Conservation (phyloP, 352 stramenopile species). For the Pythium phragmiticola region DNA sequence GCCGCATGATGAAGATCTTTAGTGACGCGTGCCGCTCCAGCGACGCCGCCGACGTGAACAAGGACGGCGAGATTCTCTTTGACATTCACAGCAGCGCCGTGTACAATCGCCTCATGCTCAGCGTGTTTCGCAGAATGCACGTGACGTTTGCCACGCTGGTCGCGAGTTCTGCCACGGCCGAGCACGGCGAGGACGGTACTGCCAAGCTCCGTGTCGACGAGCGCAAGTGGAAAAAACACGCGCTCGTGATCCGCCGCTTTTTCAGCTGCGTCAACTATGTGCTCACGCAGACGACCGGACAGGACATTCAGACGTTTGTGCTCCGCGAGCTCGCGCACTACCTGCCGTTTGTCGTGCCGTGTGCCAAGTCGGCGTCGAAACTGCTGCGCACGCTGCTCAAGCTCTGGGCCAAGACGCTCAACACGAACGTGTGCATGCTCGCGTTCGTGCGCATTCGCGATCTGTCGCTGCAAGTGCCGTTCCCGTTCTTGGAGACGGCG, state of each 20-base stretch:
- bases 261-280: conserved; percentile 92
- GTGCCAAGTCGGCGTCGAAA: conserved; percentile 57
- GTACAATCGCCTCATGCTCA: conserved; percentile 96
- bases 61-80: conserved; percentile 83
- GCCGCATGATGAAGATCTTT: conserved; percentile 93
- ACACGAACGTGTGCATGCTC: conserved; percentile 86
- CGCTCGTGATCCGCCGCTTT: conserved; percentile 89
- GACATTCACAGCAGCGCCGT: conserved; percentile 92
- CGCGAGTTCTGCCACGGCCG: conserved; percentile 11
- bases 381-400: conserved; percentile 85
- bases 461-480: conserved; percentile 92
- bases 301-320: conserved; percentile 83
- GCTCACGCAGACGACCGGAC: conserved; percentile 81
- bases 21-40: conserved; percentile 93
- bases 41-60: conserved; percentile 73
- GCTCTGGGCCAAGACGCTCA: conserved; percentile 83
- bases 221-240: conserved; percentile 78
- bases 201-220: conserved; percentile 57
- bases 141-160: conserved; percentile 86
- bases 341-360: conserved; percentile 66
- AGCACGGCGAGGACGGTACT: conserved; percentile 31
- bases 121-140: conserved; percentile 88
- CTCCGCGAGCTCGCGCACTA: conserved; percentile 80
- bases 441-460: conserved; percentile 96
- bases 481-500: conserved; percentile 95